Conservation (phyloP, 305 asterid species). For the Fraxinus dipetala region DNA sequence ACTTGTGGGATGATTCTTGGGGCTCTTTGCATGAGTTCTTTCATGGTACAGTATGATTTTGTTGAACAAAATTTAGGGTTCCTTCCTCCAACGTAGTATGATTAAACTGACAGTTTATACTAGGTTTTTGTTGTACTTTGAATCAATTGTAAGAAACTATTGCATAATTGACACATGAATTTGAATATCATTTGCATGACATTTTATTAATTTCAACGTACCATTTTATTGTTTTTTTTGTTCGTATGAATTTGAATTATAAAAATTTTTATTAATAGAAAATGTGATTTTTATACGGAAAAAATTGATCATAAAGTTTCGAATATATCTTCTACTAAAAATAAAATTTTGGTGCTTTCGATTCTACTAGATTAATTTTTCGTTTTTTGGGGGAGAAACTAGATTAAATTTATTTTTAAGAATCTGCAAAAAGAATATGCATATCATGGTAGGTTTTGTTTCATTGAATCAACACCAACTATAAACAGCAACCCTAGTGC, state of each 20-base stretch:
- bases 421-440: neutral
- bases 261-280: neutral
- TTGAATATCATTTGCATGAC: neutral
- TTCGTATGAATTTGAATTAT: neutral
- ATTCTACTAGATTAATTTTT: no score
- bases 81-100: neutral
- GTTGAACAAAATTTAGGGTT: neutral
- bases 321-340: no score
- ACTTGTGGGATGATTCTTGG: conserved; percentile 44
- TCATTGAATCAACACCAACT: neutral
- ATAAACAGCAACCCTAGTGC: neutral
- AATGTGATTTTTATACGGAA: no score
- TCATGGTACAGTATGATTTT: neutral
- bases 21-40: conserved; percentile 20
- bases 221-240: neutral
- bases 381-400: neutral
- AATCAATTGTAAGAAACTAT: neutral
- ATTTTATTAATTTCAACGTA: neutral
- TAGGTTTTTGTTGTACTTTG: neutral
- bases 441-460: neutral
- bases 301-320: neutral
- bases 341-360: no score
- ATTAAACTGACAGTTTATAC: neutral
- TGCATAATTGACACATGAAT: neutral
- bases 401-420: no score